These are phyloP conservation scores for Phoma sp. DNA, from an alignment of 2,329 filamentous ascomycete genomes.

Conservation along the genomic window DNA sequence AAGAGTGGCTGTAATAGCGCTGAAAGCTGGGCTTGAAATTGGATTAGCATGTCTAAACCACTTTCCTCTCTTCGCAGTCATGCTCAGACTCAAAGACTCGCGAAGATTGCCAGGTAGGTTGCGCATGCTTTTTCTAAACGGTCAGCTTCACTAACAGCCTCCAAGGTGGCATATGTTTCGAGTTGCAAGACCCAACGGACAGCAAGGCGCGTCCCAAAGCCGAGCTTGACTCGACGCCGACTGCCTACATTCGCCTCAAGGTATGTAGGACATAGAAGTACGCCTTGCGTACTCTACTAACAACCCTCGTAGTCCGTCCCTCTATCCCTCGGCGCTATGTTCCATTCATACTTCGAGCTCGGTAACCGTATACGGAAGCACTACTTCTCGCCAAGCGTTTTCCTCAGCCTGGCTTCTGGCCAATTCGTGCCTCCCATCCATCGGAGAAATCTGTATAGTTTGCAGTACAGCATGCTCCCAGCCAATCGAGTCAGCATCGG, in stretches of 20 bases:
- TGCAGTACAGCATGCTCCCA: constrained; percentile 98
- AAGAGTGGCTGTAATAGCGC: constrained; percentile 89
- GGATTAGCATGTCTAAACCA: constrained; percentile 93
- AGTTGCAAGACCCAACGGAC: constrained; percentile 75
- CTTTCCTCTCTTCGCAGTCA: constrained; percentile 94
- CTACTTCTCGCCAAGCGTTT: constrained; percentile 87
- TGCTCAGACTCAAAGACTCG: constrained; percentile 94
- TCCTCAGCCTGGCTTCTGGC: constrained; percentile 86
- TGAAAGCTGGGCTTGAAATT: constrained; percentile 92
- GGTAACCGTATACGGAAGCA: constrained; percentile 91
- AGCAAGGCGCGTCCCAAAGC: constrained; percentile 48
- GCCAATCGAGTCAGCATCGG: constrained; percentile 77
- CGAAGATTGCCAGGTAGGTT: constrained; percentile 78
- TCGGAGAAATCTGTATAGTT: constrained; percentile 89
- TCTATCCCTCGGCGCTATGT: constrained; percentile 89
- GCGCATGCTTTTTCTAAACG: neutral
- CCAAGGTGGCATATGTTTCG: constrained; percentile 81
- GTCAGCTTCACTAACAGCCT: neutral
- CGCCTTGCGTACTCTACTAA: neutral
- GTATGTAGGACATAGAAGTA: constrained; percentile 53
- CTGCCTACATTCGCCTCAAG: constrained; percentile 86
- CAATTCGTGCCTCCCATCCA: constrained; percentile 95
- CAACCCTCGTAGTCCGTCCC: constrained; percentile 69
- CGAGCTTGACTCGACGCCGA: constrained; percentile 57
- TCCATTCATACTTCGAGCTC: constrained; percentile 96